A percentile compares a stretch with the other conserved stretches of the same genome.
phyloP scores from a whole-genome alignment of 768 basidiomycete species.

The Termitomyces sp. region DNA sequence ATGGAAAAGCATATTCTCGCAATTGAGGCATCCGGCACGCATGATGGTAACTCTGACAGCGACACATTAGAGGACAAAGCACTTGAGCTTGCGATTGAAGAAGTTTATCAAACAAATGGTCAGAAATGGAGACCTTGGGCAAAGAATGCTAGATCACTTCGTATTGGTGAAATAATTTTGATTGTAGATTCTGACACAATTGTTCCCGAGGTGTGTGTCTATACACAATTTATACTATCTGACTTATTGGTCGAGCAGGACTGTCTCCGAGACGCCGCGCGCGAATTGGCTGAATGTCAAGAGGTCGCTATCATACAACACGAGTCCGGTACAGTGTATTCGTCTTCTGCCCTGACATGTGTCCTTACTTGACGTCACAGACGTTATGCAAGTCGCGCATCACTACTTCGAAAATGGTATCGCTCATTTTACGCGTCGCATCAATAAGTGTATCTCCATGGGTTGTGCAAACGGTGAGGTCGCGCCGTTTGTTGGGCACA shows the following conservation, averaged over 20 bases:
- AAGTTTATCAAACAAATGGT: conserved; percentile 56
- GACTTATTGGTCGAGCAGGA: conserved; percentile 38
- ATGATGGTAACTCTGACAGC: conserved; percentile 29
- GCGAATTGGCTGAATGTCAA: conserved; percentile 76
- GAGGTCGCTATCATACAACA: conserved; percentile 90
- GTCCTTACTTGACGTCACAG: conserved; percentile 22
- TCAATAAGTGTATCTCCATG: conserved; percentile 81
- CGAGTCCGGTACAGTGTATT: conserved; percentile 53
- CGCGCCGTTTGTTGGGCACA: conserved; percentile 82
- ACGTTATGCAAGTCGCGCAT: conserved; percentile 86
- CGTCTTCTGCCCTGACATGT: background rate
- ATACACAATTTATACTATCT: background rate
- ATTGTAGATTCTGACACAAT: conserved; percentile 80
- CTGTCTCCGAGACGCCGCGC: conserved; percentile 85
- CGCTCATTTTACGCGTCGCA: conserved; percentile 80
- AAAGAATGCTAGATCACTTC: conserved; percentile 64
- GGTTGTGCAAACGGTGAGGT: conserved; percentile 78
- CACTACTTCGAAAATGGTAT: conserved; percentile 92
- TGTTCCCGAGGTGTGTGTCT: conserved; percentile 55
- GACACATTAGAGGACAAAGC: conserved; percentile 66
- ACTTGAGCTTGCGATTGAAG: conserved; percentile 67
- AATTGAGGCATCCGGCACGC: conserved; percentile 36
- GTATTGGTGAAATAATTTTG: conserved; percentile 76
- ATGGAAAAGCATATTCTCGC: conserved; percentile 46
- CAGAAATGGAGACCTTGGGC: conserved; percentile 69